Conservation (phyloP, 1,284 basidiomycete genomes). For the Puccinia hordei region DNA sequence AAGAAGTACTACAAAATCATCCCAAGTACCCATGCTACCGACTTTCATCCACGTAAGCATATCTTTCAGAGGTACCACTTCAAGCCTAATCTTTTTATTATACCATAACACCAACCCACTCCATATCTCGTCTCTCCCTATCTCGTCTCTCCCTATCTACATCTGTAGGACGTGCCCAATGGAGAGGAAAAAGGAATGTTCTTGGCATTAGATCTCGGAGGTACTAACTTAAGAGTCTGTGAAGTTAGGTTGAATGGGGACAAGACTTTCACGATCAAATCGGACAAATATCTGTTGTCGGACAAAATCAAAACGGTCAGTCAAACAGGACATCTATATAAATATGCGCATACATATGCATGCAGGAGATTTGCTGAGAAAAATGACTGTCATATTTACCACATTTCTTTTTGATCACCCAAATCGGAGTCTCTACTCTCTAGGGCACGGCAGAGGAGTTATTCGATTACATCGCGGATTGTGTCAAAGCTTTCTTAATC, state of each 20-base stretch:
- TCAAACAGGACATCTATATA: neutral
- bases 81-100: neutral
- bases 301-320: conserved; percentile 86
- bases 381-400: neutral
- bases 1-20: conserved; percentile 23
- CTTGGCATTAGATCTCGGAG: conserved; percentile 88
- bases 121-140: neutral
- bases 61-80: neutral
- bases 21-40: conserved; percentile 54
- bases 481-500: conserved; percentile 91
- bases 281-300: conserved; percentile 91
- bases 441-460: conserved; percentile 40
- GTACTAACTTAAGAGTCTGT: conserved; percentile 95
- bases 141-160: neutral
- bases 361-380: neutral
- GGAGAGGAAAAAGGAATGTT: conserved; percentile 89
- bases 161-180: conserved; percentile 70
- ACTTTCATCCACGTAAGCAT: conserved; percentile 53
- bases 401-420: neutral
- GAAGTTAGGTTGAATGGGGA: conserved; percentile 86
- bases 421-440: neutral
- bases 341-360: neutral
- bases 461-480: conserved; percentile 84
- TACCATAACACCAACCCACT: neutral
- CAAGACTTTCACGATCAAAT: conserved; percentile 80